A percentile compares a stretch with the other conserved stretches of the same genome.
phyloP scores from a whole-genome alignment of 2,329 filamentous ascomycete species.

The Fonsecaea pugnacius region DNA sequence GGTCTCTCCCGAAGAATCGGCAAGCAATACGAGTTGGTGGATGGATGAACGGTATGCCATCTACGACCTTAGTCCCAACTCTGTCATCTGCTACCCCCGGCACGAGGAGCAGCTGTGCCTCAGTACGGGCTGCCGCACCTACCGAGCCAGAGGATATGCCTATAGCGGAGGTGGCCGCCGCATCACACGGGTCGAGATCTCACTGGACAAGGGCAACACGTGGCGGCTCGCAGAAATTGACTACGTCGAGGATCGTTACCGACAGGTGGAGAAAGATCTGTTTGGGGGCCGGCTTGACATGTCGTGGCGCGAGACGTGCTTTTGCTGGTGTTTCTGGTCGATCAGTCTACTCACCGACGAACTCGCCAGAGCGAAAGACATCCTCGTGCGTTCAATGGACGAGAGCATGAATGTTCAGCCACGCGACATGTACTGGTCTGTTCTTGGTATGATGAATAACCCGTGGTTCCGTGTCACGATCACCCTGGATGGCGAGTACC shows the following conservation, averaged over 20 bases:
- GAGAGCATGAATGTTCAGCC: slow-evolving; percentile 85
- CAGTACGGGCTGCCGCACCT: too few relatives aligned
- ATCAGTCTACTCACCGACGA: slow-evolving; percentile 68
- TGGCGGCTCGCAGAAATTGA: slow-evolving; percentile 78
- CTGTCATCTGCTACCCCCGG: slow-evolving; percentile 76
- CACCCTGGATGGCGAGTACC: slow-evolving; percentile 63
- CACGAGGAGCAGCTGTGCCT: slow-evolving; percentile 72
- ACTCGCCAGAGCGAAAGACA: slow-evolving; percentile 67
- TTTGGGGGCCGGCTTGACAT: slow-evolving; percentile 80
- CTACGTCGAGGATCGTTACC: slow-evolving; percentile 85
- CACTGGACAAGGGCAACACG: slow-evolving; percentile 77
- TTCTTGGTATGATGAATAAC: slow-evolving; percentile 98
- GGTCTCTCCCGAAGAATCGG: slow-evolving; percentile 79
- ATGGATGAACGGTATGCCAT: slow-evolving; percentile 89
- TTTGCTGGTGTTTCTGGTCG: slow-evolving; percentile 94
- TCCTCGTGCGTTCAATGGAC: slow-evolving; percentile 86
- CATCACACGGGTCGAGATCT: slow-evolving; percentile 80
- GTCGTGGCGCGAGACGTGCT: slow-evolving; percentile 77
- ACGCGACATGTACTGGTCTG: slow-evolving; percentile 94
- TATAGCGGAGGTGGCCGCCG: slow-evolving; percentile 86
- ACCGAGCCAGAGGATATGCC: slow-evolving; percentile 77
- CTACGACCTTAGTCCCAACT: slow-evolving; percentile 88
- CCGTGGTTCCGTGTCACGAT: slow-evolving; percentile 87
- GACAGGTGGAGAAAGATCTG: slow-evolving; percentile 65
- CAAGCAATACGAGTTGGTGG: slow-evolving; percentile 76